These are phyloP conservation scores for Scutellaria baicalensis DNA, from an alignment of 257 asterid species.

Conservation along the genomic window DNA sequence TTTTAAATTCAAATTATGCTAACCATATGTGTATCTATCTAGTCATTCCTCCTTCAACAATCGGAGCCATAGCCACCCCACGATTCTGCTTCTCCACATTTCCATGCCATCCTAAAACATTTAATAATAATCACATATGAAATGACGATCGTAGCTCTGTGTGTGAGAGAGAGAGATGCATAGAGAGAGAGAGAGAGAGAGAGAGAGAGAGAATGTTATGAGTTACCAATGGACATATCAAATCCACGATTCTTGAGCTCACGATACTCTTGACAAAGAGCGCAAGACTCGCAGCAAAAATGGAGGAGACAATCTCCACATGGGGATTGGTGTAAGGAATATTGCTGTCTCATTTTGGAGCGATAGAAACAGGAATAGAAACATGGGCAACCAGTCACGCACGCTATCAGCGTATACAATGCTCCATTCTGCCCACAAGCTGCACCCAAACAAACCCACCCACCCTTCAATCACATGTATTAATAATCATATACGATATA, in stretches of 20 bases:
- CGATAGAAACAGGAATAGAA: slow-evolving; percentile 80
- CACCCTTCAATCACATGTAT: too few relatives aligned
- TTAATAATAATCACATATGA: too few relatives aligned
- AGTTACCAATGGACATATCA: slow-evolving; percentile 67
- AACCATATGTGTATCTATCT: too few relatives aligned
- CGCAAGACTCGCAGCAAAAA: slow-evolving; percentile 72
- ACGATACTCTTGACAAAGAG: slow-evolving; percentile 85
- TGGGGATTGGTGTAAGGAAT: slow-evolving; percentile 39
- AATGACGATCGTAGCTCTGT: too few relatives aligned
- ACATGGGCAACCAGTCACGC: slow-evolving; percentile 72
- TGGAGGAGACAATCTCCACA: slow-evolving; percentile 80
- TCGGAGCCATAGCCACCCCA: slow-evolving; percentile 47
- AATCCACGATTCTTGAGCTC: slow-evolving; percentile 78
- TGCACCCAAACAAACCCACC: slow-evolving; percentile 19
- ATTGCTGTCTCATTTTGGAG: slow-evolving; percentile 70
- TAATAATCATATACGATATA: too few relatives aligned
- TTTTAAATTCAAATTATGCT: too few relatives aligned
- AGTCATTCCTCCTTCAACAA: slow-evolving; percentile 49
- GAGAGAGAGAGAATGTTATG: too few relatives aligned
- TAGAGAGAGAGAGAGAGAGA: neutral
- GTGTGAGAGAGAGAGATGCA: too few relatives aligned
- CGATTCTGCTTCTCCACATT: slow-evolving; percentile 62
- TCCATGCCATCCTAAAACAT: slow-evolving; percentile 65
- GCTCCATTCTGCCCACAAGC: slow-evolving; percentile 84
- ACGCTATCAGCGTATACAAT: slow-evolving; percentile 52